Base-by-base conservation (phyloP, 1,284 basidiomycete species). In the Cystobasidium pallidum region DNA sequence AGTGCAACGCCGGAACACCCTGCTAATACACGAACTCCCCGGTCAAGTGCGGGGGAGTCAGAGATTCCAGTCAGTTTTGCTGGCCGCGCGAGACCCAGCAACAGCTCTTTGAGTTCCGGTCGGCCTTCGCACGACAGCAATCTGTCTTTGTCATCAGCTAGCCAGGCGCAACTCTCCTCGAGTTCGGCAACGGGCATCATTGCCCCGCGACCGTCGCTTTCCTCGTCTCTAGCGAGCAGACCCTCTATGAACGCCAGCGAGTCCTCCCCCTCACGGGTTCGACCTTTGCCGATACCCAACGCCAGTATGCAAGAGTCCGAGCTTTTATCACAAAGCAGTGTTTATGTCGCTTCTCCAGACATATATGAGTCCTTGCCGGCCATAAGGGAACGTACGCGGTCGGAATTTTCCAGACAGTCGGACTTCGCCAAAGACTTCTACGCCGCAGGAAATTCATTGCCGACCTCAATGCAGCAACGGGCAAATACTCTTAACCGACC, bases 341-440 rank as follows among this genome's bases (percentile, higher is more conserved):
- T 19, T 3, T 57, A 57, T n/a, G 19, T 57, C 4, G 30, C 19
- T 21, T 57, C 54, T 19, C 54, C 54, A n/a, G 54, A 57, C 32
- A 36, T 36, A 17, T 36, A 57, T 15, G 54, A 57, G 32, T n/a
- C 54, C 4, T 36, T 57, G 54, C 54, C 54, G 1, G 30, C 54
- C 3, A 57, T 57, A 32, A 8, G 54, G 19, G 54, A 57, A n/a
- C 54, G 54, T 36, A 32, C 54, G 21, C 34, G 54, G 21, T 57
- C 54, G 15, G 54, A 57, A 57, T 36, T 32, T 36, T 19, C 15
- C n/a, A 32, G 54, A 24, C 64, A 66, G 28, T 66, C 64, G 21
- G 64, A 66, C 36, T 66, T 66, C 34, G 21, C 64, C 10, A 34
- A 55, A 36, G 64, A 66, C 19, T 66, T 66, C 34, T 66, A 66